Evolutionary conservation across 2,329 filamentous ascomycete species (phyloP), one percentile per base, ranked within the genome.

Genomic region (Macroventuria anomochaeta): DNA sequence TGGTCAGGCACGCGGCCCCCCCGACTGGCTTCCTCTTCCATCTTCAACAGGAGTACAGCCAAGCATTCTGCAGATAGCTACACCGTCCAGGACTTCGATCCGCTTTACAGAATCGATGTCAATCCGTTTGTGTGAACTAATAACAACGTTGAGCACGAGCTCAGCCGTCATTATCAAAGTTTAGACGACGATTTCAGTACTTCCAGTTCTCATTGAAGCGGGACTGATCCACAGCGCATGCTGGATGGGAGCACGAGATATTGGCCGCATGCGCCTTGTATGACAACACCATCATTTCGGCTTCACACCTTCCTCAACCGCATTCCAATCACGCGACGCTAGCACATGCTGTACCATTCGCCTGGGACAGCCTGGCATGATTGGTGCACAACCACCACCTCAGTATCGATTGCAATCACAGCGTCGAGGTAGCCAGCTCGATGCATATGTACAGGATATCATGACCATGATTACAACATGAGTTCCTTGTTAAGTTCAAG

Each of bases 301-400:
- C 39, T 26, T 37, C 37, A 37, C 52, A 55, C 46, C 52, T 55
- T 55, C 40, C 46, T 29, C 17, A 39, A 44, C 6, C 20, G 32
- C 43, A 26, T 26, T 3, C 25, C 29, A 40, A 55, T 55, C 52
- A 49, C 46, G 40, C 41, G 52, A 37, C 41, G 46, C 37, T 46
- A 44, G 28, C 46, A 49, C 46, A 55, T 55, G 46, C 41, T 43
- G 23, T 48, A 40, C 52, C 52, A 43, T 50, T 13, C 15, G 8
- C 15, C 21, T 44, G 44, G 46, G 18, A 44, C 39, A 21, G 11
- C 21, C 8, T 26, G 33, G 23, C 29, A 20, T 48, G 38, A 43
- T 49, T 49, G 43, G 51, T 5, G 15, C 15, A 40, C 28, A 26
- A 17, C 23, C 36, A 34, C 23, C 34, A 15, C 32, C 8, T 34